Conservation (phyloP, 1,139 yeast species). For the Geotrichum carabidarum region DNA sequence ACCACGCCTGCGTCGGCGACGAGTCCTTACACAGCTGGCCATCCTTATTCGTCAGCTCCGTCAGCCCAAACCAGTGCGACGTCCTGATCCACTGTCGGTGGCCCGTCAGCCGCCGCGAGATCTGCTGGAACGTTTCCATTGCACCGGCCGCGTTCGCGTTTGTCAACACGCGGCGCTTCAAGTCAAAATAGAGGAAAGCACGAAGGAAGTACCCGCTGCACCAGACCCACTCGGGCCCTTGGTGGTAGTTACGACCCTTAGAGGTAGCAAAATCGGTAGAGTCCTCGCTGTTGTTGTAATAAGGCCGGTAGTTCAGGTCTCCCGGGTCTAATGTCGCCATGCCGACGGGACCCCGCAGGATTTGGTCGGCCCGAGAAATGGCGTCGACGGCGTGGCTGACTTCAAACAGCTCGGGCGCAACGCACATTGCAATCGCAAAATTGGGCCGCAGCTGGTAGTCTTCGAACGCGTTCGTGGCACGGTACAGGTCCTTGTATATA, state of each 20-base stretch:
- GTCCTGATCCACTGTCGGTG: constrained; percentile 65
- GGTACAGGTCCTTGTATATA: constrained; percentile 80
- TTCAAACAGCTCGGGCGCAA: constrained; percentile 85
- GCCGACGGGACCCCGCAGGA: constrained; percentile 83
- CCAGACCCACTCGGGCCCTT: constrained; percentile 99
- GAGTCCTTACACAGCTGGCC: constrained; percentile 80
- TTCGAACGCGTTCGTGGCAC: constrained; percentile 80
- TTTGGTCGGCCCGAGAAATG: constrained; percentile 62
- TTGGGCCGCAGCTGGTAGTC: constrained; percentile 92
- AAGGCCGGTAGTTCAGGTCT: constrained; percentile 86
- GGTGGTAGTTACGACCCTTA: constrained; percentile 94
- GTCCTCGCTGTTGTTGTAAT: constrained; percentile 76
- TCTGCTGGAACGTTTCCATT: constrained; percentile 42
- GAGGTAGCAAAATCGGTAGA: constrained; percentile 84
- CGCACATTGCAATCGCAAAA: constrained; percentile 86
- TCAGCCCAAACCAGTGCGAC: constrained; percentile 88
- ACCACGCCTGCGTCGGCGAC: constrained; percentile 97
- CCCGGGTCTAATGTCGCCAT: constrained; percentile 88
- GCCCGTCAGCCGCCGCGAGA: constrained; percentile 51
- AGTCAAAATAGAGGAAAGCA: constrained; percentile 58
- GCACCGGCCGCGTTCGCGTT: constrained; percentile 18
- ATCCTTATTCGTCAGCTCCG: constrained; percentile 86
- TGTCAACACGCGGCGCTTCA: constrained; percentile 32
- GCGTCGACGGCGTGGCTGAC: constrained; percentile 58
- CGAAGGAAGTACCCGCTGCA: constrained; percentile 79